Percentiles rank a stretch among this genome's conserved stretches.
Evolutionary conservation across 148 eudicot species (phyloP).

Genomic region (Selenicereus undatus): DNA sequence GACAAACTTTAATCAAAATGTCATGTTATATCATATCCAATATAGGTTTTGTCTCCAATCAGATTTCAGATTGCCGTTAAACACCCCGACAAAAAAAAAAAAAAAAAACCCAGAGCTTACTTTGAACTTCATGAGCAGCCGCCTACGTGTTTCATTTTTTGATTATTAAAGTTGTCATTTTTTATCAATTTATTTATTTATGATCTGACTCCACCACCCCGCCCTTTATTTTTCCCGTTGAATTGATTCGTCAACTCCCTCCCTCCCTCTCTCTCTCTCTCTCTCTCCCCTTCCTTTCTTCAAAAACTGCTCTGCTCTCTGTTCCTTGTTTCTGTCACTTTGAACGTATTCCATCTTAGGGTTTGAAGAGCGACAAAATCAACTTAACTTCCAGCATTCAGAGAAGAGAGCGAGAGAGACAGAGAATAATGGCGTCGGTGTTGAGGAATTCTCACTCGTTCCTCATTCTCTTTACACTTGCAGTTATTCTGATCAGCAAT

Average conservation of each 20-base stretch:
- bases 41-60: no score
- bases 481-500: conserved; percentile 6
- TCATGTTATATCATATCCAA: no score
- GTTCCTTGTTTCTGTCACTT: neutral
- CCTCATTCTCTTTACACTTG: neutral
- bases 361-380: neutral
- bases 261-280: neutral
- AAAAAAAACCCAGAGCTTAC: neutral
- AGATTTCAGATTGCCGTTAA: no score
- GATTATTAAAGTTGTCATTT: neutral
- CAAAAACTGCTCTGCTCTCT: neutral
- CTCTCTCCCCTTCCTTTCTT: neutral
- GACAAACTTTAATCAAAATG: no score
- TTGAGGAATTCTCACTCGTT: neutral
- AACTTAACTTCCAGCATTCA: neutral
- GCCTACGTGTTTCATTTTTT: neutral
- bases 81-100: no score
- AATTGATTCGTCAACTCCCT: neutral
- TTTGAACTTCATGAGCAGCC: neutral
- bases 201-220: neutral
- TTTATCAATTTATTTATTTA: no score
- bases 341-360: neutral
- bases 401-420: neutral
- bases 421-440: neutral
- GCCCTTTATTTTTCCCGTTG: neutral